Base-by-base conservation (phyloP, 2,329 filamentous ascomycete genomes). In the Penicillium capsulatum region DNA sequence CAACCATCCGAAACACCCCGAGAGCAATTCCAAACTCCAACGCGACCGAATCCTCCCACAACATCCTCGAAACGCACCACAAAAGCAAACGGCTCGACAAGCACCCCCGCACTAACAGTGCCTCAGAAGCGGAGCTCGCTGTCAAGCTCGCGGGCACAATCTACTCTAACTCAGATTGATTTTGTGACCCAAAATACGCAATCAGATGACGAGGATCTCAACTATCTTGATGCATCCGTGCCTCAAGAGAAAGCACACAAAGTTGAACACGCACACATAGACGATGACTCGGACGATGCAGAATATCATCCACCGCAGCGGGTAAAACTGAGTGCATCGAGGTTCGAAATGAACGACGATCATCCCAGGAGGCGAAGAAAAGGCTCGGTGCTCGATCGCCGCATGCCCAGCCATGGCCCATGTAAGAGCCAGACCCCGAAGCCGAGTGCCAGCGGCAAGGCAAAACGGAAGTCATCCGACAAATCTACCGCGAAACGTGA, bases 111-210 rank as follows among this genome's bases (percentile, higher is more conserved):
- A 27, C 41, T 37, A 28, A 38, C 29, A 34, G 39, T 27, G 27
- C 50, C 38, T 31, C 36, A 26, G 24, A 59, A 53, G 33, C 49
- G 47, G 31, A 44, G 13, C 11, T 45, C 50, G 4, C 15, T 54
- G 4, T 33, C 46, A n/a, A 47, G 42, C 31, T 47, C 52, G 11
- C 47, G 36, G 6, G 59, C 55, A 10, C 66, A 69, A 32, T 58
- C 63, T 2, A 69, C 66, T 1, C 56, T 69, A 11, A 69, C 66
- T 1, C 66, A 69, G 40, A 65, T 69, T 34, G 64, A 63, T 26
- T 68, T 61, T 35, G 63, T 66, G 31, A 57, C 57, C 2, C 56
- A 50, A 38, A 27, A 47, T 34, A 36, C 45, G 42, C 44, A 47
- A 28, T 30, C 17, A 22, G 51, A 55, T 34, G 42, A 60, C 29